Evolutionary conservation across 2,329 filamentous ascomycete genomes (phyloP).

Genomic region (Dothistroma septosporum): DNA sequence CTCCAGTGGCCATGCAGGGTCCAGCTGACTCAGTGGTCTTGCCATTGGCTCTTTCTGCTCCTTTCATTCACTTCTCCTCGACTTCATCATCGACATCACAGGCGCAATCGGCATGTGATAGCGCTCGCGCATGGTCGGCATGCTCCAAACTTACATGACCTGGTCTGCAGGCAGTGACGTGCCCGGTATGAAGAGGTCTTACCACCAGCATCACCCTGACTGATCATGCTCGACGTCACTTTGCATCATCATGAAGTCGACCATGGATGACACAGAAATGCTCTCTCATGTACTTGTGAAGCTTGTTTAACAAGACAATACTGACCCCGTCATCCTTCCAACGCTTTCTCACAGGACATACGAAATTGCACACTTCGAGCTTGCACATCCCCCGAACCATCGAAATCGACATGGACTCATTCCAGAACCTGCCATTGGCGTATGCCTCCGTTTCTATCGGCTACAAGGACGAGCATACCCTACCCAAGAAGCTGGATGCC

Average conservation of each 20-base stretch:
- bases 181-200: neutral
- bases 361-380: neutral
- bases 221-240: neutral
- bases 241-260: conserved; percentile 3
- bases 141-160: neutral
- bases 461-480: conserved; percentile 45
- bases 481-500: conserved; percentile 58
- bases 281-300: neutral
- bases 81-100: neutral
- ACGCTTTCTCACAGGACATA: neutral
- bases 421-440: conserved; percentile 45
- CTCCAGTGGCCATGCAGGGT: neutral
- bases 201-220: neutral
- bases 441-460: conserved; percentile 57
- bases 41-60: neutral
- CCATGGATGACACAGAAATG: too few species aligned
- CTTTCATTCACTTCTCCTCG: neutral
- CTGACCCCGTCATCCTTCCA: neutral
- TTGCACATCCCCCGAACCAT: neutral
- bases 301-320: neutral
- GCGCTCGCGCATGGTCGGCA: neutral
- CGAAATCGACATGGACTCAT: conserved; percentile 10
- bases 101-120: neutral
- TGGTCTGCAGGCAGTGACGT: neutral
- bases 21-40: neutral